These are phyloP conservation scores for Pontederia paniculata DNA, from an alignment of 176 grass and related monocot species.

Conservation along the genomic window DNA sequence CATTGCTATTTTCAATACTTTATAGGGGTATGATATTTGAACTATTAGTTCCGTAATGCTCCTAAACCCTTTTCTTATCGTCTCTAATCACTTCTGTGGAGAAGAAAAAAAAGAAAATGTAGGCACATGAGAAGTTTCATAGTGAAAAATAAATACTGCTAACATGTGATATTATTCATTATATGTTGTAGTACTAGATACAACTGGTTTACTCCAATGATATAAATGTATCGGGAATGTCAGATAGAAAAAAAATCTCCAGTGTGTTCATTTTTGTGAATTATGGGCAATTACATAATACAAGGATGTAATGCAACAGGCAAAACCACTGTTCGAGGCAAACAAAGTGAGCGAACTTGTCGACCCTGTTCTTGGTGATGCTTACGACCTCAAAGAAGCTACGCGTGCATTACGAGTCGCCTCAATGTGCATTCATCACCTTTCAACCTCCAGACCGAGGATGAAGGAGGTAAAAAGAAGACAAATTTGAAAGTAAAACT, in stretches of 20 bases:
- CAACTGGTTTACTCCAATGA: background rate
- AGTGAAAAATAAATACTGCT: background rate
- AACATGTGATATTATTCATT: too few relatives aligned
- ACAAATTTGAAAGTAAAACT: background rate
- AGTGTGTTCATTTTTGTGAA: too few relatives aligned
- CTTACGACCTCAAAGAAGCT: conserved; percentile 64
- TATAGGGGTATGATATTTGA: background rate
- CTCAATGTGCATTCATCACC: conserved; percentile 89
- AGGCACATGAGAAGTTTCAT: background rate
- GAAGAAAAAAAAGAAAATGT: background rate
- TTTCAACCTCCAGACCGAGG: conserved; percentile 52
- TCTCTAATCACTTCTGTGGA: background rate
- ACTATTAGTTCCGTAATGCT: background rate
- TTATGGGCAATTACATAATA: too few relatives aligned
- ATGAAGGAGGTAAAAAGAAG: conserved; percentile 59
- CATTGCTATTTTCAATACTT: background rate
- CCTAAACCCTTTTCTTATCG: too few relatives aligned
- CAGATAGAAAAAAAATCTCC: conserved; percentile 8
- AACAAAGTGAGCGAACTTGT: conserved; percentile 69
- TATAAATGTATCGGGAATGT: background rate
- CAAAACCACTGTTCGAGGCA: conserved; percentile 74
- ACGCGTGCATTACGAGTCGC: conserved; percentile 47
- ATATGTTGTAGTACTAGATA: too few relatives aligned
- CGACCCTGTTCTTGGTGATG: conserved; percentile 49
- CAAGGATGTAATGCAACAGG: conserved; percentile 30